Evolutionary conservation across 2,329 filamentous ascomycete genomes (phyloP).

Genomic region (Sordariomycetes sp.): DNA sequence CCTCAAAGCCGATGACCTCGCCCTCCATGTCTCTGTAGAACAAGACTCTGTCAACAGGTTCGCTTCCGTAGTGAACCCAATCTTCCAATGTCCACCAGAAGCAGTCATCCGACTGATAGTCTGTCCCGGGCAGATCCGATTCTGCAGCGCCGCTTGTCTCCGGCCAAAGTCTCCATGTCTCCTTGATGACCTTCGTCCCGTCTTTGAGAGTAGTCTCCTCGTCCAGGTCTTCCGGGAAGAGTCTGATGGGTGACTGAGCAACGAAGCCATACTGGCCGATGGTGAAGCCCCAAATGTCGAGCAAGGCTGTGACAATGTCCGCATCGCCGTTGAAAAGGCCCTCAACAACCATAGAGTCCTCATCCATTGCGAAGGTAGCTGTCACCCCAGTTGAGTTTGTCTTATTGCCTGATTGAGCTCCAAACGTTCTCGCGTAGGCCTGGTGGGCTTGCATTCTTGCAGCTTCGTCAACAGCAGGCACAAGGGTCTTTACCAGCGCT

Average conservation of each 20-base stretch:
- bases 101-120: constrained; percentile 14
- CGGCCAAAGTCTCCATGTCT: constrained; percentile 19
- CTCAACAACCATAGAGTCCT: constrained; percentile 13
- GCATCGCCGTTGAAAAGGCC: constrained; percentile 12
- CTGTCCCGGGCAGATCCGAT: constrained; percentile 18
- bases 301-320: constrained; percentile 11
- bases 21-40: constrained; percentile 15
- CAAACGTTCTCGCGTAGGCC: constrained; percentile 9
- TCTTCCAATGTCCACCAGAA: constrained; percentile 20
- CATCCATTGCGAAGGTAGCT: constrained; percentile 12
- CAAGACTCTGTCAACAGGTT: constrained; percentile 21
- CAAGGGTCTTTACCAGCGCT: constrained; percentile 14
- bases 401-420: background rate
- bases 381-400: constrained; percentile 4
- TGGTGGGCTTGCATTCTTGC: constrained; percentile 14
- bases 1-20: constrained; percentile 18
- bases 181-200: constrained; percentile 6
- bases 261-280: constrained; percentile 13
- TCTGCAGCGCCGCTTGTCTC: constrained; percentile 5
- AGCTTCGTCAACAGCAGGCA: constrained; percentile 16
- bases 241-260: constrained; percentile 9
- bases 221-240: constrained; percentile 15
- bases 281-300: constrained; percentile 11
- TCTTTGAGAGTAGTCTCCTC: constrained; percentile 5
- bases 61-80: constrained; percentile 23